Conservation (phyloP, 2,329 filamentous ascomycete species). For the Cladosporium sp. region DNA sequence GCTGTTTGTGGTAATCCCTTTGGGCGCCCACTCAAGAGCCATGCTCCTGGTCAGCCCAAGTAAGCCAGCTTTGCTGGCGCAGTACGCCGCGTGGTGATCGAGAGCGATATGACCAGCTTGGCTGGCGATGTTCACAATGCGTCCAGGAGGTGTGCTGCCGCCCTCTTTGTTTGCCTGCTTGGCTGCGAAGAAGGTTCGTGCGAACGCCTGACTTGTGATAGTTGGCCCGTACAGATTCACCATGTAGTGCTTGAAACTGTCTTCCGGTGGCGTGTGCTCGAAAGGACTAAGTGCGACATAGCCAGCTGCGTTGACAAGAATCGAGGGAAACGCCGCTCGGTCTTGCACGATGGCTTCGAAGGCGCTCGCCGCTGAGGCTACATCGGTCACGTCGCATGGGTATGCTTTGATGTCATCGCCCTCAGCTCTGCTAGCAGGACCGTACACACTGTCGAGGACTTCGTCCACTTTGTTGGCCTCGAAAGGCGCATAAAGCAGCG, state of each 20-base stretch:
- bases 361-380: constrained; percentile 31
- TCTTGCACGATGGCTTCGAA: constrained; percentile 32
- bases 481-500: constrained; percentile 51
- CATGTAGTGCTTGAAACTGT: constrained; percentile 46
- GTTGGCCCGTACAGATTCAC: constrained; percentile 49
- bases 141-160: background rate
- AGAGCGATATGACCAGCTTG: constrained; percentile 51
- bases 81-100: constrained; percentile 49
- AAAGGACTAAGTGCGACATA: constrained; percentile 37
- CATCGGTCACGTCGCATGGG: constrained; percentile 39
- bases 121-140: constrained; percentile 50
- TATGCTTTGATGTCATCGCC: constrained; percentile 31
- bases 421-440: constrained; percentile 19
- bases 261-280: constrained; percentile 37
- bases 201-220: constrained; percentile 49
- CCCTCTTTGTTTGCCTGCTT: constrained; percentile 19
- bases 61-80: constrained; percentile 50
- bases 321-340: constrained; percentile 32
- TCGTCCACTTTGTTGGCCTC: constrained; percentile 42
- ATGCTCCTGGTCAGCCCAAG: constrained; percentile 47
- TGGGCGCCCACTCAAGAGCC: constrained; percentile 49
- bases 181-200: constrained; percentile 40
- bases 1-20: constrained; percentile 49
- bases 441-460: constrained; percentile 41
- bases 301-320: constrained; percentile 39